These are phyloP conservation scores for Thalassiosira profunda DNA, from an alignment of 108 stramenopile species.

Conservation along the genomic window DNA sequence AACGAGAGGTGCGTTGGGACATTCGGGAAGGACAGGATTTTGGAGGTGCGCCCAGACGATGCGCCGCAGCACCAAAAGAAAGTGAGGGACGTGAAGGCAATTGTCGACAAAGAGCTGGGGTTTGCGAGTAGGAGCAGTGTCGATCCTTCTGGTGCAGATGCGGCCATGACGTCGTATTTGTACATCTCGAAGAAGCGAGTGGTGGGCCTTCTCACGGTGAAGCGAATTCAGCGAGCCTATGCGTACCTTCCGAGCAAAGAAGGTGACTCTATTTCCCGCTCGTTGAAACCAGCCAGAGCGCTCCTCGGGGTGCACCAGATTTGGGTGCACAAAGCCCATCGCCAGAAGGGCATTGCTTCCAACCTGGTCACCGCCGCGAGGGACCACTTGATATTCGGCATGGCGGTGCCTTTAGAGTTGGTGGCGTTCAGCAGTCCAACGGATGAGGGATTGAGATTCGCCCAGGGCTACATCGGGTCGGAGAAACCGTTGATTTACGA, in stretches of 20 bases:
- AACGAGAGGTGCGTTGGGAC: conserved; percentile 17
- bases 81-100: conserved; percentile 47
- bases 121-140: conserved; percentile 30
- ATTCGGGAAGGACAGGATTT: conserved; percentile 28
- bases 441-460: conserved; percentile 69
- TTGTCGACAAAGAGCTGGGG: conserved; percentile 69
- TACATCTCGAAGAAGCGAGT: conserved; percentile 69
- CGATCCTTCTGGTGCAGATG: conserved; percentile 2
- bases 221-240: conserved; percentile 63
- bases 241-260: neutral
- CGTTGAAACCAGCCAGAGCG: conserved; percentile 48
- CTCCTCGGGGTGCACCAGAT: conserved; percentile 76
- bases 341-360: conserved; percentile 76
- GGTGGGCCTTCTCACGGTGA: conserved; percentile 59
- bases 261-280: conserved; percentile 35
- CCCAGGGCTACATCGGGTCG: conserved; percentile 45
- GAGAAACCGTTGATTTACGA: conserved; percentile 50
- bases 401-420: conserved; percentile 43
- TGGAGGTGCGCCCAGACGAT: conserved; percentile 58
- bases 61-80: conserved; percentile 38
- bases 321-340: conserved; percentile 69
- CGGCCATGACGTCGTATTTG: conserved; percentile 51
- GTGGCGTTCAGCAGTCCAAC: conserved; percentile 91
- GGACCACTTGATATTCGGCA: conserved; percentile 70
- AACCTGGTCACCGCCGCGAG: conserved; percentile 65